These are phyloP conservation scores for Cladorrhinum sp. DNA, from an alignment of 2,329 filamentous ascomycete genomes.

Conservation along the genomic window DNA sequence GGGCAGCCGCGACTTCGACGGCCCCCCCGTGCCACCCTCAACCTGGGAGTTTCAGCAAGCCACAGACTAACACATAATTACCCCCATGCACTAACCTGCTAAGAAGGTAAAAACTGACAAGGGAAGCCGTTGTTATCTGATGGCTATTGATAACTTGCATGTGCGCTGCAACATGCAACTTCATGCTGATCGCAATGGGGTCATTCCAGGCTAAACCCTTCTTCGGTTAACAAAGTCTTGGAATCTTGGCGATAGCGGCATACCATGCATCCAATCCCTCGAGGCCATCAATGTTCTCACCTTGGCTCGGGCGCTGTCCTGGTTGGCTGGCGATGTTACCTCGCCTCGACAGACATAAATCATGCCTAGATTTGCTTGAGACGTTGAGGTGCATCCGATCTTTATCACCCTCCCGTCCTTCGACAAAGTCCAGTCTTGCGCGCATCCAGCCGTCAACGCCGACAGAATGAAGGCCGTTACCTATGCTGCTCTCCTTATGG, in stretches of 20 bases:
- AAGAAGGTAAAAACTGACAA: not conserved
- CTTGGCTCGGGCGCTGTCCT: not conserved
- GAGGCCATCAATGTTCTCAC: not conserved
- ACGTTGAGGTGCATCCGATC: not conserved
- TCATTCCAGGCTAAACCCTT: slow-evolving; percentile 2
- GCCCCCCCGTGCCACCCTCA: not conserved
- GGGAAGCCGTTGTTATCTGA: not conserved
- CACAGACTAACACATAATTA: no score
- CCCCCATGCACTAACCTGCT: no score
- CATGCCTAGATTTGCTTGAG: not conserved
- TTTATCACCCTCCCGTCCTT: not conserved
- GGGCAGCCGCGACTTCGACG: not conserved
- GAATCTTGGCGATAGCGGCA: slow-evolving; percentile 6
- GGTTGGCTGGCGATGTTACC: slow-evolving; percentile 4
- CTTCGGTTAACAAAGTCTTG: slow-evolving; percentile 8
- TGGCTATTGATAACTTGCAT: slow-evolving; percentile 5
- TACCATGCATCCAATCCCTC: not conserved
- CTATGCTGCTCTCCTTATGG: slow-evolving; percentile 20
- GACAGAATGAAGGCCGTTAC: slow-evolving; percentile 21
- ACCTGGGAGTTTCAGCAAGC: not conserved
- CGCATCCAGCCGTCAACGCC: not conserved
- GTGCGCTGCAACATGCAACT: not conserved
- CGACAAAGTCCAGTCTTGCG: not conserved
- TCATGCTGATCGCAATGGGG: slow-evolving; percentile 1
- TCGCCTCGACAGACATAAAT: not conserved